Conservation (phyloP, 495 filamentous ascomycete species). For the Talaromyces borbonicus region DNA sequence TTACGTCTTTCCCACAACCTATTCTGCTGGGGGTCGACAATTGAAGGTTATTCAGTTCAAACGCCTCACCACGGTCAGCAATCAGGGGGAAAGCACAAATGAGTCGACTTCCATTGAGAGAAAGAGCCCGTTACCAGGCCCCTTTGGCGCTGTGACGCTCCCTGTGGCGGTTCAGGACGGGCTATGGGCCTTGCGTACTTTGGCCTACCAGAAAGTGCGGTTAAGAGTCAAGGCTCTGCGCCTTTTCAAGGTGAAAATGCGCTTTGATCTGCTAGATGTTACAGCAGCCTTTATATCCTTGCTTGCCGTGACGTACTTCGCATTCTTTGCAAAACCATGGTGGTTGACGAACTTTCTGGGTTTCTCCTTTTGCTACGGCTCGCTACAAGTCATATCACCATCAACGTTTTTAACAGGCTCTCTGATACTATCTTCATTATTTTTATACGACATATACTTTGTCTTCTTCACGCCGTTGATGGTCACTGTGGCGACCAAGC, state of each 20-base stretch:
- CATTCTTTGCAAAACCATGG: conserved; percentile 62
- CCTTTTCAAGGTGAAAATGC: conserved; percentile 31
- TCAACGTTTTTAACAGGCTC: conserved; percentile 80
- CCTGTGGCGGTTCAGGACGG: conserved; percentile 17
- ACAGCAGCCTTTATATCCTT: conserved; percentile 51
- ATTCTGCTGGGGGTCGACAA: conserved; percentile 20
- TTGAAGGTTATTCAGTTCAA: conserved; percentile 30
- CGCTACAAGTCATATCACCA: conserved; percentile 77
- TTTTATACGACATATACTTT: conserved; percentile 93
- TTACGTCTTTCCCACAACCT: conserved; percentile 61
- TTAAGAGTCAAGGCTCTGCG: conserved; percentile 36
- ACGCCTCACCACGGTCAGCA: conserved; percentile 17
- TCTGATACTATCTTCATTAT: conserved; percentile 65
- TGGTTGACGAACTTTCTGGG: conserved; percentile 81
- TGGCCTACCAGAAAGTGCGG: conserved; percentile 38
- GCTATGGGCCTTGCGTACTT: conserved; percentile 40
- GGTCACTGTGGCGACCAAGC: conserved; percentile 83
- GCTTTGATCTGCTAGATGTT: conserved; percentile 45
- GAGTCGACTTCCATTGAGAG: conserved; percentile 7
- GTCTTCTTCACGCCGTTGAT: conserved; percentile 97
- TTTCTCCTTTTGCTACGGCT: conserved; percentile 73
- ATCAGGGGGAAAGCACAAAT: conserved; percentile 7
- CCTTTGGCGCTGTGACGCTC: conserved; percentile 34
- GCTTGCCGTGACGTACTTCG: conserved; percentile 53
- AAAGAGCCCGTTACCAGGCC: conserved; percentile 43